Evolutionary conservation across 2,329 filamentous ascomycete species (phyloP).

Genomic region (Didymella pomorum): DNA sequence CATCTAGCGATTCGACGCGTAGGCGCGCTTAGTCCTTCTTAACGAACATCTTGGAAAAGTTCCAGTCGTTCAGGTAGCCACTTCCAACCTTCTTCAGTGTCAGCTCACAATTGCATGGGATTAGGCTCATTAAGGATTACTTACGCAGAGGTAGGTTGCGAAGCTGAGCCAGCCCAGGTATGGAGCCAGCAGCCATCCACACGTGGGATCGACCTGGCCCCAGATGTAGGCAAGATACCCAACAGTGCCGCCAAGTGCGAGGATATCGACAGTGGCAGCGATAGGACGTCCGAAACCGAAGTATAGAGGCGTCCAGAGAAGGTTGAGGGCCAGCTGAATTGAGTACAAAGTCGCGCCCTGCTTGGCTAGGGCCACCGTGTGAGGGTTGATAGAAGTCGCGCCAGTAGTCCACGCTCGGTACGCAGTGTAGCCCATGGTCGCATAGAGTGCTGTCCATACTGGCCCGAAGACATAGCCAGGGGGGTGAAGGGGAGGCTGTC

Average conservation of each 20-base stretch:
- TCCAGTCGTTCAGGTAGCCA: conserved; percentile 53
- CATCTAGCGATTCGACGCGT: background rate
- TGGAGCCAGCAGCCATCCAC: conserved; percentile 78
- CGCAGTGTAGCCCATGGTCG: conserved; percentile 86
- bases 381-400: conserved; percentile 60
- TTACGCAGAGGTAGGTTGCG: conserved; percentile 81
- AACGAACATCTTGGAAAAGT: conserved; percentile 39
- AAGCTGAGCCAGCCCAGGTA: conserved; percentile 89
- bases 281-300: conserved; percentile 78
- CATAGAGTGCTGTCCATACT: conserved; percentile 66
- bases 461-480: conserved; percentile 67
- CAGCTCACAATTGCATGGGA: conserved; percentile 9
- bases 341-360: conserved; percentile 82
- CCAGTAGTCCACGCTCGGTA: conserved; percentile 76
- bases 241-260: conserved; percentile 72
- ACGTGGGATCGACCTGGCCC: conserved; percentile 74
- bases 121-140: conserved; percentile 12
- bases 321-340: conserved; percentile 83
- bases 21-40: conserved; percentile 33
- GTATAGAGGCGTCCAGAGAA: conserved; percentile 93
- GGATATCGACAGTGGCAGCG: conserved; percentile 77
- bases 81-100: conserved; percentile 40
- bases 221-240: conserved; percentile 79
- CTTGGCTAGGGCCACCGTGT: conserved; percentile 66
- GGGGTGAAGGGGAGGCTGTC: conserved; percentile 68